Conservation (phyloP, 2,329 filamentous ascomycete genomes). For the Periconia sp. region DNA sequence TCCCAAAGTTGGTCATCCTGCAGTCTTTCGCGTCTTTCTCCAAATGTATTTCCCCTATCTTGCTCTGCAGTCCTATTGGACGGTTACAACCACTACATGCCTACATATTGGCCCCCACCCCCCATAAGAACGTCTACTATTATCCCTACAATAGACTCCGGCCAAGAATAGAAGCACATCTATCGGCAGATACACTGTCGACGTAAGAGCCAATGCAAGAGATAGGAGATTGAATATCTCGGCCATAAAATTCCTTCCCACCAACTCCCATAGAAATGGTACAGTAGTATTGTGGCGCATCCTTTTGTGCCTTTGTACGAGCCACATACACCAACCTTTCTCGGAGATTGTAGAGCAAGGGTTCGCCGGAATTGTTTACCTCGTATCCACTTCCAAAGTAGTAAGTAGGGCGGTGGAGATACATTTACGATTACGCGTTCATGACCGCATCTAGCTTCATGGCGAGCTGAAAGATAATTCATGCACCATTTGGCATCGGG, state of each 20-base stretch:
- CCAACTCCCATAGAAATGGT: neutral
- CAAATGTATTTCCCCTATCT: neutral
- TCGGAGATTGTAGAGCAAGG: too few relatives aligned
- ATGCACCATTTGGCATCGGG: constrained; percentile 1
- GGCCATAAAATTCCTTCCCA: neutral
- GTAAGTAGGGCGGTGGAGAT: neutral
- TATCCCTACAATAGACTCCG: too few relatives aligned
- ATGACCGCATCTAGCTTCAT: neutral
- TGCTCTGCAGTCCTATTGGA: neutral
- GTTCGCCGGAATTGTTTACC: too few relatives aligned
- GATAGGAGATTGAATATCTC: constrained; percentile 1
- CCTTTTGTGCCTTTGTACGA: too few relatives aligned
- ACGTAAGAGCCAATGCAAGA: neutral
- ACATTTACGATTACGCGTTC: constrained; percentile 1
- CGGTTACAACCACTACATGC: neutral
- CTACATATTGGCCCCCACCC: constrained; percentile 1
- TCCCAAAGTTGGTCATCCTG: neutral
- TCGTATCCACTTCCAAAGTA: neutral
- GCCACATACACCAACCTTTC: too few relatives aligned
- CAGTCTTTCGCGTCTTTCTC: neutral
- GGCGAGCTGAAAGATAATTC: constrained; percentile 1
- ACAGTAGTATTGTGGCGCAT: too few relatives aligned
- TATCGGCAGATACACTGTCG: constrained; percentile 1
- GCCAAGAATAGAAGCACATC: constrained; percentile 1
- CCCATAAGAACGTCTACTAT: neutral